Evolutionary conservation across 768 basidiomycete genomes (phyloP).

Genomic region (Leccinum uliginosum): DNA sequence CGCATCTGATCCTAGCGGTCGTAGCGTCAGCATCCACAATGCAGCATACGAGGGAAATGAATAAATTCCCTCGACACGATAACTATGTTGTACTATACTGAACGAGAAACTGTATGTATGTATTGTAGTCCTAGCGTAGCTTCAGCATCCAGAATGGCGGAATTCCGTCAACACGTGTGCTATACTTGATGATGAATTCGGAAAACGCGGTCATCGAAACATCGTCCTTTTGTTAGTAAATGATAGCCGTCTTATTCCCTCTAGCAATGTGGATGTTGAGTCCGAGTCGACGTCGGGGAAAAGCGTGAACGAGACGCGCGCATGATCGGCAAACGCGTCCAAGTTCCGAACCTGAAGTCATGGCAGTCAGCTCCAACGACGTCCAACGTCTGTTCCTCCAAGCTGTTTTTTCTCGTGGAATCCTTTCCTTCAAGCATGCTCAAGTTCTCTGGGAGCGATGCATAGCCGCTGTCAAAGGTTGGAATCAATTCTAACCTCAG

Average conservation of each 20-base stretch:
- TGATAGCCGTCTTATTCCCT: no score
- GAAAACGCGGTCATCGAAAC: no score
- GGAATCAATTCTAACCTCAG: background rate
- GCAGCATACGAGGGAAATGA: conserved; percentile 62
- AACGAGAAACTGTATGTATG: background rate
- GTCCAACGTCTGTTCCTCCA: conserved; percentile 78
- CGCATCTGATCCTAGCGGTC: conserved; percentile 87
- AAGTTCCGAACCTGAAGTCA: conserved; percentile 1
- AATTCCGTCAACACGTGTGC: conserved; percentile 7
- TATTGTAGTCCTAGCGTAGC: conserved; percentile 71
- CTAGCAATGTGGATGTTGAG: no score
- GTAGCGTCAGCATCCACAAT: conserved; percentile 94
- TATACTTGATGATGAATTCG: background rate
- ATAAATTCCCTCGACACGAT: conserved; percentile 10
- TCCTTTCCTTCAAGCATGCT: conserved; percentile 62
- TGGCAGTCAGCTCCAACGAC: conserved; percentile 52
- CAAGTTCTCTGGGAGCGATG: conserved; percentile 65
- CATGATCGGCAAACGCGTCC: background rate
- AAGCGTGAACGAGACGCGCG: background rate
- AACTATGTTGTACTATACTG: conserved; percentile 2
- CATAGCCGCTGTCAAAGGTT: conserved; percentile 65
- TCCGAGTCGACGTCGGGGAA: background rate
- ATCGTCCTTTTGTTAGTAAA: no score
- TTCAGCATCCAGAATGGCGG: conserved; percentile 85
- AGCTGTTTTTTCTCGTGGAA: conserved; percentile 65